Conservation (phyloP, 179 eudicot species). For the Actinidia polygama region DNA sequence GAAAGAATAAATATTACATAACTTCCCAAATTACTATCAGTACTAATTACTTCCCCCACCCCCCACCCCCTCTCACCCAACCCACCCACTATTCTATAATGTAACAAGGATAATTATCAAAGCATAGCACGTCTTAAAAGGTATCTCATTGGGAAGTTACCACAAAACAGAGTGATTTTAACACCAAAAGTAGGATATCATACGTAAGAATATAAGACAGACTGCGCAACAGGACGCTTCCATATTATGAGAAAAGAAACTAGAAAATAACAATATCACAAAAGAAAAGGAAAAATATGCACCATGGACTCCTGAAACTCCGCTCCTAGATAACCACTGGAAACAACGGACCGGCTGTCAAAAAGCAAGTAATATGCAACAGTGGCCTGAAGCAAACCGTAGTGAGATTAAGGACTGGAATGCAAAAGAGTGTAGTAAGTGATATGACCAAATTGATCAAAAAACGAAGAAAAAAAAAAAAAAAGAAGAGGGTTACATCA, state of each 20-base stretch:
- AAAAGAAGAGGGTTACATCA: slow-evolving; percentile 55
- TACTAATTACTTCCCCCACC: no score
- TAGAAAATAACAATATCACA: not conserved
- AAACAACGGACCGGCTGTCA: slow-evolving; percentile 78
- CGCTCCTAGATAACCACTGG: slow-evolving; percentile 90
- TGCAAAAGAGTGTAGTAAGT: not conserved
- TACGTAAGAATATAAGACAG: not conserved
- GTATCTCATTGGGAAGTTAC: not conserved
- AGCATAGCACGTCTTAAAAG: not conserved
- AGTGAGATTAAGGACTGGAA: slow-evolving; percentile 9
- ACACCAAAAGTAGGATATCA: not conserved
- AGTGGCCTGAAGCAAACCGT: slow-evolving; percentile 63
- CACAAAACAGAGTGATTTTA: not conserved
- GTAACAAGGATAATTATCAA: not conserved
- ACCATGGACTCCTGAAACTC: slow-evolving; percentile 88
- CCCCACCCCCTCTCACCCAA: no score
- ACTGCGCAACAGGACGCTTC: slow-evolving; percentile 1
- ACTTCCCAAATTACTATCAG: no score
- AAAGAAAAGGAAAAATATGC: slow-evolving; percentile 17
- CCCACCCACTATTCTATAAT: no score
- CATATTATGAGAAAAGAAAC: not conserved
- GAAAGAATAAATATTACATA: no score
- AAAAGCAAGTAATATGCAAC: slow-evolving; percentile 91
- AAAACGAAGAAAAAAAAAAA: not conserved
- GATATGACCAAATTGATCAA: not conserved